These are phyloP conservation scores for Leptographium wingfieldii DNA, from an alignment of 2,329 filamentous ascomycete species.

Conservation along the genomic window DNA sequence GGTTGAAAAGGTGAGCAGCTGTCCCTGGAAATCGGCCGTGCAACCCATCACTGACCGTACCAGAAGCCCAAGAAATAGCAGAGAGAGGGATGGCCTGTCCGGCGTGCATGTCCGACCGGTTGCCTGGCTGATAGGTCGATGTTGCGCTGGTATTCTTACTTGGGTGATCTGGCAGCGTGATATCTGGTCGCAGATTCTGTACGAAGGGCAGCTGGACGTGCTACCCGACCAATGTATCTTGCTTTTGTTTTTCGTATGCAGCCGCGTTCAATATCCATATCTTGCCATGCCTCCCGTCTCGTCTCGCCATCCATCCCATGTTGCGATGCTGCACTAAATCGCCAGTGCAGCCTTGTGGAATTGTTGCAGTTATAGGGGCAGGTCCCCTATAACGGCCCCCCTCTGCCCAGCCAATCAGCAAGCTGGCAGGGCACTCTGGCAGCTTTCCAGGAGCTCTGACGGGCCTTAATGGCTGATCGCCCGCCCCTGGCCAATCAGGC, in stretches of 20 bases:
- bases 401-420: slow-evolving; percentile 5
- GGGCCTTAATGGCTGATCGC: not conserved
- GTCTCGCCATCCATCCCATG: not conserved
- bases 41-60: not conserved
- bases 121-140: not conserved
- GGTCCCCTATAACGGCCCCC: too few species aligned
- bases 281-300: not conserved
- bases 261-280: too few species aligned
- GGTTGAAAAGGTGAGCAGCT: not conserved
- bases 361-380: not conserved
- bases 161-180: too few species aligned
- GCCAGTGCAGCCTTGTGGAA: not conserved
- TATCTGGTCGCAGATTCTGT: too few species aligned
- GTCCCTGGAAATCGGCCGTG: not conserved
- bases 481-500: not conserved
- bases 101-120: not conserved
- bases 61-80: not conserved
- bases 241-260: too few species aligned
- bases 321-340: too few species aligned
- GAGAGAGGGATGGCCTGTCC: not conserved
- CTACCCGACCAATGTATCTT: not conserved
- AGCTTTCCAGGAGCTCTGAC: not conserved
- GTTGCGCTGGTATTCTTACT: too few species aligned
- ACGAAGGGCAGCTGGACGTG: not conserved
- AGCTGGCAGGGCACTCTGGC: not conserved